Conservation (phyloP, 495 filamentous ascomycete species). For the Penicillium paxilli region DNA sequence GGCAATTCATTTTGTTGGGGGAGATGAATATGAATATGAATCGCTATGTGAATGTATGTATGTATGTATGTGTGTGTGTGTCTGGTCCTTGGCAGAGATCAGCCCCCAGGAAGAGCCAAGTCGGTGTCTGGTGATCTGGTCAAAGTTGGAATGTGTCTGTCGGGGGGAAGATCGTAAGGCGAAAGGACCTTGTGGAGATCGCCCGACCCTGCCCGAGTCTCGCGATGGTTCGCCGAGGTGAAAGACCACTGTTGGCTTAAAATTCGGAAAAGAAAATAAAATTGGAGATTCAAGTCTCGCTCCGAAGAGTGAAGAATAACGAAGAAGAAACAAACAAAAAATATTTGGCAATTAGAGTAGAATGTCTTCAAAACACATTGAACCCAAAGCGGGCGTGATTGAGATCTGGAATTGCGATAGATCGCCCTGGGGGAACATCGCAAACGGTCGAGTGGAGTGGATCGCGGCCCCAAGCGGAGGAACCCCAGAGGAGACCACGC, state of each 20-base stretch:
- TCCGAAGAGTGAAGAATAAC: no score
- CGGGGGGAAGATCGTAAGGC: neutral
- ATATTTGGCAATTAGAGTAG: no score
- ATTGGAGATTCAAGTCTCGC: no score
- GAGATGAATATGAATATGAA: no score
- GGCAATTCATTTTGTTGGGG: slow-evolving; percentile 58
- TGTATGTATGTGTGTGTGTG: neutral
- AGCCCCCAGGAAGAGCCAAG: neutral
- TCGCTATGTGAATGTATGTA: neutral
- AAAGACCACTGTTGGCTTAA: no score
- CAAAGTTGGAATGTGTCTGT: neutral
- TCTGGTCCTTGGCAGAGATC: neutral
- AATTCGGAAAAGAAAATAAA: neutral
- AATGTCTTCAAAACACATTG: no score
- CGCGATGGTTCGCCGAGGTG: neutral
- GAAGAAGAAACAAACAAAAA: no score
- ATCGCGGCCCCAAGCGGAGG: neutral
- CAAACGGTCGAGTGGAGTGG: neutral
- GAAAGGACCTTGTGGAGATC: neutral
- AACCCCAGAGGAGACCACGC: no score
- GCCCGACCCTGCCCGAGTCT: neutral
- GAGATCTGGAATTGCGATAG: no score
- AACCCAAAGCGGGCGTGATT: no score
- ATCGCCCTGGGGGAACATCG: neutral
- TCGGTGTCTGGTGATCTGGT: neutral